Percentiles rank a stretch among this genome's conserved stretches.
Conservation (phyloP, 2,329 filamentous ascomycete species). For the Fusarium verticillioides region DNA sequence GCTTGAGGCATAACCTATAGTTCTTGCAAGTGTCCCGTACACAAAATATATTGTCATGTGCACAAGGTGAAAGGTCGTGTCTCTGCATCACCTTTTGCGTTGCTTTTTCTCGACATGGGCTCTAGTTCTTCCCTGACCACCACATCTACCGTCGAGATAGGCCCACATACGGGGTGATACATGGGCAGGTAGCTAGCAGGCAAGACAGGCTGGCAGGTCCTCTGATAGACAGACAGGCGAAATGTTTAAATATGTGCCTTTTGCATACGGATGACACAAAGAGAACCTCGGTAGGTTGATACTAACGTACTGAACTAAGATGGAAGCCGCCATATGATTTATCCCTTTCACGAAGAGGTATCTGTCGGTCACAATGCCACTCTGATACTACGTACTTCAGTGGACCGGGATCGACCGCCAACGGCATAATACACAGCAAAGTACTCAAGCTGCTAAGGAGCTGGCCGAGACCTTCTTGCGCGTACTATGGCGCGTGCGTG, state of each 20-base stretch:
- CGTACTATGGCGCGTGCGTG: neutral
- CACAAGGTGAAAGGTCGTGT: conserved; percentile 4
- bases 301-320: neutral
- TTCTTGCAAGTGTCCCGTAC: neutral
- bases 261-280: neutral
- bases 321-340: neutral
- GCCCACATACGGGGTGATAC: conserved; percentile 6
- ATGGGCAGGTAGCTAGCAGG: neutral
- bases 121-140: conserved; percentile 3
- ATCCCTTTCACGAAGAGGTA: neutral
- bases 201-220: neutral
- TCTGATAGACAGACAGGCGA: neutral
- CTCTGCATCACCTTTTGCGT: neutral
- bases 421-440: conserved; percentile 10
- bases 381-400: conserved; percentile 4
- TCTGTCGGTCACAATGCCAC: neutral
- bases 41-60: conserved; percentile 13
- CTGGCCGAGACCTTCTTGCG: conserved; percentile 14
- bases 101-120: neutral
- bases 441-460: conserved; percentile 2
- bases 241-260: neutral
- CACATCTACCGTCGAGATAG: neutral
- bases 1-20: conserved; percentile 7
- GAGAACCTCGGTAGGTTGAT: neutral
- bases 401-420: conserved; percentile 30